phyloP scores from a whole-genome alignment of 2,329 filamentous ascomycete genomes.

The Mariannaea sp. region DNA sequence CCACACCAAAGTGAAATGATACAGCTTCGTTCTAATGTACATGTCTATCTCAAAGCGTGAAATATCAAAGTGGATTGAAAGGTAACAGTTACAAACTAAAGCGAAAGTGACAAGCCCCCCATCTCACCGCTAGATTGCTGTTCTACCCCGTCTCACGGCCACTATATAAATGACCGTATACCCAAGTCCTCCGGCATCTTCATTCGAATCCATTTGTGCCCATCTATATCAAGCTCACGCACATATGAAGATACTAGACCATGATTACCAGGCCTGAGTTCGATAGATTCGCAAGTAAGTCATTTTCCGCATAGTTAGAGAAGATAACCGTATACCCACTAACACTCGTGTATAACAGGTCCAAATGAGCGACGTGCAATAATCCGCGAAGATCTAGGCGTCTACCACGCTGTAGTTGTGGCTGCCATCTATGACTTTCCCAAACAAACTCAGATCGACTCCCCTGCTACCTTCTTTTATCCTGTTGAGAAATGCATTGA shows the following conservation, averaged over 20 bases:
- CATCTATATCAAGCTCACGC: background rate
- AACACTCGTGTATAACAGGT: background rate
- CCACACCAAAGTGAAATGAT: too few relatives aligned
- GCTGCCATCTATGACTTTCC: slow-evolving; percentile 6
- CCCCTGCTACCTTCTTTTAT: slow-evolving; percentile 19
- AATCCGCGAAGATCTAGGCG: slow-evolving; percentile 4
- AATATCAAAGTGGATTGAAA: too few relatives aligned
- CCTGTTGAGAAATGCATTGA: slow-evolving; percentile 28
- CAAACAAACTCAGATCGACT: background rate
- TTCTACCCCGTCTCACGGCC: too few relatives aligned
- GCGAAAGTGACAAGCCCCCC: too few relatives aligned
- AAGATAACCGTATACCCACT: background rate
- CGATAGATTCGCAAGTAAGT: slow-evolving; percentile 3
- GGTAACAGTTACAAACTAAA: too few relatives aligned
- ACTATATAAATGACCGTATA: too few relatives aligned
- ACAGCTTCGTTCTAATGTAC: too few relatives aligned
- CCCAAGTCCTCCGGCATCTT: too few relatives aligned
- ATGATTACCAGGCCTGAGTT: background rate
- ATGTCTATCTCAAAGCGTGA: too few relatives aligned
- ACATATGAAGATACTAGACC: background rate
- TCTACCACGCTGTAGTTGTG: slow-evolving; percentile 7
- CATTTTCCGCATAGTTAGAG: too few relatives aligned
- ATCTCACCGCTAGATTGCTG: too few relatives aligned
- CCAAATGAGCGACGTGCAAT: slow-evolving; percentile 10
- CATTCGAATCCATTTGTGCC: background rate